Conservation (phyloP, 192 early-diverging fungal genomes). For the Backusella psychrophila region DNA sequence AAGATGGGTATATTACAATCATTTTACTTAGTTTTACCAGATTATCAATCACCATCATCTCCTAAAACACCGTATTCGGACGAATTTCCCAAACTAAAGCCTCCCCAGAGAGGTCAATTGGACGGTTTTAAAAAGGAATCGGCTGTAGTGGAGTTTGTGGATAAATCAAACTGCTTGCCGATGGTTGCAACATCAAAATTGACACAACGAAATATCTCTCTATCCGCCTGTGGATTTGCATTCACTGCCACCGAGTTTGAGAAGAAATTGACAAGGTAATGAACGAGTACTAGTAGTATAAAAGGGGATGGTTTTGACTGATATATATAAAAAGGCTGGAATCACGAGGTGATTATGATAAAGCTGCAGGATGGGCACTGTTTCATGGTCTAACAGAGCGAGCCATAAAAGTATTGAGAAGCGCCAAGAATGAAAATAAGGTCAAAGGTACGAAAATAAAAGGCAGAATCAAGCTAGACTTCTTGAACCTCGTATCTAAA, state of each 20-base stretch:
- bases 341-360: constrained; percentile 64
- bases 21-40: not conserved
- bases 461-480: constrained; percentile 15
- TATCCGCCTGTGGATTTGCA: constrained; percentile 52
- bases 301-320: not conserved
- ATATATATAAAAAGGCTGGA: constrained; percentile 57
- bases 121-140: not conserved
- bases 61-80: constrained; percentile 4
- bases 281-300: not conserved
- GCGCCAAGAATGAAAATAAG: constrained; percentile 34
- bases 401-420: constrained; percentile 65
- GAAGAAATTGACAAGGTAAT: constrained; percentile 41
- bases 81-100: not conserved
- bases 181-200: constrained; percentile 46
- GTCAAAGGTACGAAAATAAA: constrained; percentile 34
- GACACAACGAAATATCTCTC: constrained; percentile 44
- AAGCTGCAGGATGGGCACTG: constrained; percentile 86
- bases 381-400: constrained; percentile 78
- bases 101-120: not conserved
- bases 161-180: constrained; percentile 4
- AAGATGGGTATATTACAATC: not conserved
- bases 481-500: not conserved
- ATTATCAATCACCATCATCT: constrained; percentile 2
- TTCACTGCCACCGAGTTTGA: constrained; percentile 47
- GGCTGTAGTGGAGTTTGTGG: not conserved